Base-by-base conservation (phyloP, 1,284 basidiomycete species). In the Chalciporus sp. region DNA sequence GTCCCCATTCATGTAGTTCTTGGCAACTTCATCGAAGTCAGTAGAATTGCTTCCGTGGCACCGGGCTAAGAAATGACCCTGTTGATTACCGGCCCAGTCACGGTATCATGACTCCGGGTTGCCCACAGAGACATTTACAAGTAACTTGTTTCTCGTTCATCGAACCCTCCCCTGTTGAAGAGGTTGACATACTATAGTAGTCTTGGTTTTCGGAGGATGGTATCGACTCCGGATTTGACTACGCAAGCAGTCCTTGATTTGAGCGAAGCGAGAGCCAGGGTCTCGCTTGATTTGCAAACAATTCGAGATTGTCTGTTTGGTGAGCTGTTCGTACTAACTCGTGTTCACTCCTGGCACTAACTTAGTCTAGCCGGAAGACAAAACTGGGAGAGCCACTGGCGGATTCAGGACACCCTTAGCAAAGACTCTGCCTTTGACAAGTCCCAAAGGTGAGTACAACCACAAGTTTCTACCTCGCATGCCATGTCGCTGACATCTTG, bases 391-490 rank as follows among this genome's bases (percentile, higher is more conserved):
- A 74, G 64, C 33, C 80, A 79, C 45, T 60, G 76, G 23, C 71
- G 72, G 33, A 69, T 92, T 8, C 74, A 82, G 12, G 56, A 67
- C 2, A 58, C 87, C 14, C 68, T 92, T 49, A 72, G 76, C 28
- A 67, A 72, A 2, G 88, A 92, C 55, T 78, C 82, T 0, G 69
- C 76, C 4, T 90, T 92, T 58, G 81, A 87, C 69, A 90, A 89
- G 67, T 73, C 78, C 0, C 68, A 74, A 51, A 79, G 81, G 84
- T 84, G 57, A 43, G 67, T 55, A 12, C 9, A 26, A 11, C 8
- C 14, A 16, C 19, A 16, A 6, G 19, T 33, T 20, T 27, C 17
- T 3, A 5, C 11, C 14, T 31, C 28, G 7, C 17, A n/a, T n/a
- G 3, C 45, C 33, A 8, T 10, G n/a, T 10, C 19, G 19, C 47